Percentiles rank a stretch among this genome's conserved stretches.
These are phyloP conservation scores for Tagetes erecta DNA, from an alignment of 129 eudicot genomes.

Conservation along the genomic window DNA sequence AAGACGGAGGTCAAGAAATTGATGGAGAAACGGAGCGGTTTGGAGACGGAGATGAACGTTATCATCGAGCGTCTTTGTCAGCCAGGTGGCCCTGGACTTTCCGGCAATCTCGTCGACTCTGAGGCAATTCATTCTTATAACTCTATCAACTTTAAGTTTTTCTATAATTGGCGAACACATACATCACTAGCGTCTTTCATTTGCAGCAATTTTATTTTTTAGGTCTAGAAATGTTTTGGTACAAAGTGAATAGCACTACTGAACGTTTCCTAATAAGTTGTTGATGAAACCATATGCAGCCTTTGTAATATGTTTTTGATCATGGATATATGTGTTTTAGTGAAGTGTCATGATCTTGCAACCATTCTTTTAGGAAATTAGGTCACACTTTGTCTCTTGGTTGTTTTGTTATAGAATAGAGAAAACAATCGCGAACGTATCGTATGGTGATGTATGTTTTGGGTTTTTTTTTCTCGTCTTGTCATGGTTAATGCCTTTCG, in stretches of 20 bases:
- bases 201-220: neutral
- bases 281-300: neutral
- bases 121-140: constrained; percentile 48
- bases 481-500: neutral
- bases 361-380: neutral
- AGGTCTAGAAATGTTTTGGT: neutral
- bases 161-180: neutral
- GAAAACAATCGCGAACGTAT: neutral
- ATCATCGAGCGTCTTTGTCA: constrained; percentile 77
- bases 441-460: neutral
- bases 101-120: constrained; percentile 88
- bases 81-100: constrained; percentile 90
- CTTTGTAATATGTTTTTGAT: constrained; percentile 4
- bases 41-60: constrained; percentile 73
- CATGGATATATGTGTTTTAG: neutral
- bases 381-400: neutral
- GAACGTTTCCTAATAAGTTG: neutral
- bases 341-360: constrained; percentile 1
- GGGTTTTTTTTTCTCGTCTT: neutral
- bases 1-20: constrained; percentile 63
- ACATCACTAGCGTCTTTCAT: neutral
- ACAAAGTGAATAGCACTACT: neutral
- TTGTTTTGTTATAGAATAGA: neutral
- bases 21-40: constrained; percentile 63
- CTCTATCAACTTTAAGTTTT: neutral